Percentiles rank a stretch among this genome's conserved stretches.
Evolutionary conservation across 2,329 filamentous ascomycete genomes (phyloP).

Genomic region (Phyllachora maydis): DNA sequence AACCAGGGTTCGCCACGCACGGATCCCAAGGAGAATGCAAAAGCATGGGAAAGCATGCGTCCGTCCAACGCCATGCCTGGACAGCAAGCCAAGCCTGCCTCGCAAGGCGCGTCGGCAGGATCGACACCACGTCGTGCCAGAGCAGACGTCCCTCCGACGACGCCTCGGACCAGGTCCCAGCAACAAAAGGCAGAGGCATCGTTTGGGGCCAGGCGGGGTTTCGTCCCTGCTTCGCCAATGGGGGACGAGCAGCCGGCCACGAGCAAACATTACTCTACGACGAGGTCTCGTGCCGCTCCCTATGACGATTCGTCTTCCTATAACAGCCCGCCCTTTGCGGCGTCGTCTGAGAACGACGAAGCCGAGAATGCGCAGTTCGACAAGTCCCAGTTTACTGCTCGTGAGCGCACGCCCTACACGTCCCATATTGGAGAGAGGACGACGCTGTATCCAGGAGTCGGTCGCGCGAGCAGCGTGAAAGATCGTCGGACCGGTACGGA

Average conservation of each 20-base stretch:
- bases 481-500: too few relatives aligned
- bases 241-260: conserved; percentile 17
- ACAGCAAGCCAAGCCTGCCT: too few relatives aligned
- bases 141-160: conserved; percentile 20
- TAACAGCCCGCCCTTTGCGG: too few relatives aligned
- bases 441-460: too few relatives aligned
- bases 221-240: conserved; percentile 24
- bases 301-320: too few relatives aligned
- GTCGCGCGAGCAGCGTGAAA: conserved; percentile 24
- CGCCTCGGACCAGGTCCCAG: conserved; percentile 28
- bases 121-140: too few relatives aligned
- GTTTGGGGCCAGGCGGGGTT: conserved; percentile 29
- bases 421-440: conserved; percentile 36
- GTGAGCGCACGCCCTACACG: conserved; percentile 36
- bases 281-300: too few relatives aligned
- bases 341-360: neutral
- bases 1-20: conserved; percentile 1
- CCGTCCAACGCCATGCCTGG: neutral
- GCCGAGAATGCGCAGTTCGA: too few relatives aligned
- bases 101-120: too few relatives aligned
- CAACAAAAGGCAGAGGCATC: conserved; percentile 31
- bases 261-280: neutral
- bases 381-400: conserved; percentile 20
- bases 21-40: neutral
- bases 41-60: conserved; percentile 1